phyloP scores from a whole-genome alignment of 202 grass and related monocot genomes.

The Carex arenaria region DNA sequence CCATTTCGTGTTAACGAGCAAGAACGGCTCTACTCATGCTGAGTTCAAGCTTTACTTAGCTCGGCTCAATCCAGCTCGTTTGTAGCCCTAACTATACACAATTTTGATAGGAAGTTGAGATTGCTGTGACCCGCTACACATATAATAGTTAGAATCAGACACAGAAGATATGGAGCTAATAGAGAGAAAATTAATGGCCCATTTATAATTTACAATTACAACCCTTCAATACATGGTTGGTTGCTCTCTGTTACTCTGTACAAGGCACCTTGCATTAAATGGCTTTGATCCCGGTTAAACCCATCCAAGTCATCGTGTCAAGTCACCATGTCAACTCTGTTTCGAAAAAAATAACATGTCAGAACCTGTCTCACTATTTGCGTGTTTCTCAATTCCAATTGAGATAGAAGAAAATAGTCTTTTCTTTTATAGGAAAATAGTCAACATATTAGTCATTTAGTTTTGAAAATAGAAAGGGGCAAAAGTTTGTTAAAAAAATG shows the following conservation, averaged over 20 bases:
- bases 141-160: background rate
- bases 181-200: background rate
- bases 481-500: too few relatives aligned
- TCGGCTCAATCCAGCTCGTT: too few relatives aligned
- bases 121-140: background rate
- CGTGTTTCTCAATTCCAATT: background rate
- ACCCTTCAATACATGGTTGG: background rate
- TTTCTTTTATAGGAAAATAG: background rate
- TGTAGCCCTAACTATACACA: too few relatives aligned
- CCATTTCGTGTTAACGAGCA: too few relatives aligned
- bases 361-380: slow-evolving; percentile 12
- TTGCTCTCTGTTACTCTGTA: slow-evolving; percentile 2
- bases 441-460: background rate
- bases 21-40: too few relatives aligned
- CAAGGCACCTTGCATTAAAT: slow-evolving; percentile 24
- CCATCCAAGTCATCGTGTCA: slow-evolving; percentile 9
- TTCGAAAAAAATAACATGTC: background rate
- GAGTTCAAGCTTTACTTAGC: too few relatives aligned
- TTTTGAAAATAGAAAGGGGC: background rate
- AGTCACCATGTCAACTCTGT: background rate
- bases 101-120: background rate
- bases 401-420: background rate
- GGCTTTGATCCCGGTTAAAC: background rate
- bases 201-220: slow-evolving; percentile 6
- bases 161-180: background rate